Conservation (phyloP, 1,284 basidiomycete species). For the Ustilago lituana region DNA sequence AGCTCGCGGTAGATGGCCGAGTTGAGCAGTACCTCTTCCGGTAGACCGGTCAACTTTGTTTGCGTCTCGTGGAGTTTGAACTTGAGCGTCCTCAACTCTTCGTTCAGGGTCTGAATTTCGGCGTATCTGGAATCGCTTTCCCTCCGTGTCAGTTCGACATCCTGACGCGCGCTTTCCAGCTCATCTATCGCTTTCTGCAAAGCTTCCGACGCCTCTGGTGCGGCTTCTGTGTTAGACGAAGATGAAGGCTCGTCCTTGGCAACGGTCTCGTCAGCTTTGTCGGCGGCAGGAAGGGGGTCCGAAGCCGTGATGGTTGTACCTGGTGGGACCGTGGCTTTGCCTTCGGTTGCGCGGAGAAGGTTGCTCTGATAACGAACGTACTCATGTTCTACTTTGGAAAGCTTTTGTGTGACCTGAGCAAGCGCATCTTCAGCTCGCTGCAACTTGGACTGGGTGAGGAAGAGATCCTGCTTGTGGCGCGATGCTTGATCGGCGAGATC, state of each 20-base stretch:
- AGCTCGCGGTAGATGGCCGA: conserved; percentile 40
- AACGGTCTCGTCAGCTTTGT: background rate
- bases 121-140: conserved; percentile 48
- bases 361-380: conserved; percentile 51
- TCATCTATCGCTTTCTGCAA: conserved; percentile 34
- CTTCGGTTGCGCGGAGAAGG: conserved; percentile 47
- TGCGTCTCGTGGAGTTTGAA: conserved; percentile 32
- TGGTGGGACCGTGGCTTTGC: conserved; percentile 31
- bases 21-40: conserved; percentile 34
- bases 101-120: conserved; percentile 47
- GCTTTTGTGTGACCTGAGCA: conserved; percentile 27
- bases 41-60: conserved; percentile 27
- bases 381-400: conserved; percentile 42
- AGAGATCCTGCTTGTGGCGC: conserved; percentile 47
- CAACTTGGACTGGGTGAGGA: conserved; percentile 46
- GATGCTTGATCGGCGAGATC: conserved; percentile 44
- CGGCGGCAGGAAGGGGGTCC: conserved; percentile 8
- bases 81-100: conserved; percentile 36
- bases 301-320: conserved; percentile 14
- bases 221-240: background rate
- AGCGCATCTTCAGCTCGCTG: conserved; percentile 41
- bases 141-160: conserved; percentile 37
- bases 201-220: conserved; percentile 22
- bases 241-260: conserved; percentile 17
- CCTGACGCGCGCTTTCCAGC: conserved; percentile 33